Evolutionary conservation across 2,329 filamentous ascomycete genomes (phyloP).

Genomic region (Pyricularia pennisetigena): DNA sequence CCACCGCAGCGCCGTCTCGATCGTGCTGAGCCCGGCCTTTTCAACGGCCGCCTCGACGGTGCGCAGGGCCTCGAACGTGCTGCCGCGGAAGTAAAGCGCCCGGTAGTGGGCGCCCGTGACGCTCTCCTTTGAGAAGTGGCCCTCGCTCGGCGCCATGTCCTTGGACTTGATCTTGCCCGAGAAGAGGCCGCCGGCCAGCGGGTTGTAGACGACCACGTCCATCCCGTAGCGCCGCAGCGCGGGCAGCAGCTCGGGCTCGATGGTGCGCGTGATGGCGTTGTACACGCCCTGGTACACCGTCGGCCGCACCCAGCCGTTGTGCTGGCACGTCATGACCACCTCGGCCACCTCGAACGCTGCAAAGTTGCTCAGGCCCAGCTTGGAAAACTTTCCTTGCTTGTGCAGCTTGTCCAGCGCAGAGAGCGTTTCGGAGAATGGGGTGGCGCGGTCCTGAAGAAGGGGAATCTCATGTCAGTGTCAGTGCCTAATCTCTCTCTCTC

Average conservation of each 20-base stretch:
- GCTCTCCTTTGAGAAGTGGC: conserved; percentile 55
- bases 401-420: conserved; percentile 71
- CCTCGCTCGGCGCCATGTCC: conserved; percentile 52
- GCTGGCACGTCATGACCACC: conserved; percentile 67
- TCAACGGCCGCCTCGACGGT: conserved; percentile 57
- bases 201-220: conserved; percentile 74
- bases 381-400: conserved; percentile 76
- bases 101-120: conserved; percentile 48
- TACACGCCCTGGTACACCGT: conserved; percentile 86
- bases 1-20: conserved; percentile 70
- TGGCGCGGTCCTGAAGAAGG: conserved; percentile 35
- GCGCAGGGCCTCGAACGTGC: conserved; percentile 51
- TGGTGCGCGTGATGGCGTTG: conserved; percentile 66
- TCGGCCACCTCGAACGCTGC: conserved; percentile 84
- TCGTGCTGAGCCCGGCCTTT: conserved; percentile 57
- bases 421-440: conserved; percentile 72
- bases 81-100: conserved; percentile 62
- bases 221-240: conserved; percentile 67
- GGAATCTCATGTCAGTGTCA: no score
- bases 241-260: conserved; percentile 66
- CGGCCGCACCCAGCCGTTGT: conserved; percentile 72
- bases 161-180: conserved; percentile 65
- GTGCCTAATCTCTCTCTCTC: no score
- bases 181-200: conserved; percentile 70
- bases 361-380: conserved; percentile 74